Evolutionary conservation across 495 filamentous ascomycete genomes (phyloP), one percentile per base, ranked within the genome.

Genomic region (Tuber calosporum): DNA sequence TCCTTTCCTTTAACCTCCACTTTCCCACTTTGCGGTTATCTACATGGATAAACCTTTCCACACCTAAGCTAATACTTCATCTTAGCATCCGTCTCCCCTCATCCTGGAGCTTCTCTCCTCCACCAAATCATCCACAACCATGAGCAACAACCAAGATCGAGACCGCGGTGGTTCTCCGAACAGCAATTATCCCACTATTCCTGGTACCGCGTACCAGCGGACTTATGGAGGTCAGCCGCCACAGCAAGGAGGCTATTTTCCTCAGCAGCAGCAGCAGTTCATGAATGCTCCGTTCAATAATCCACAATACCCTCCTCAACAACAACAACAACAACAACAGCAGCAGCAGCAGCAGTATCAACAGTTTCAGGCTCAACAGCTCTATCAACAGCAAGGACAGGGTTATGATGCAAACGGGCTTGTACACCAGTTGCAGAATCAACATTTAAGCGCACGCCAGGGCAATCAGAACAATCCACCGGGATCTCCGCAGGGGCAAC

Each of bases 391-490:
- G 69, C 81, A 81, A 62, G 72, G 73, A 11, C 79, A 77, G 17
- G 87, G 86, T 70, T 90, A 91, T 75, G 88, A 85, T 34, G 89
- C 89, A 42, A 90, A 93, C 76, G 94, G 93, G 36, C 86, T 99
- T 68, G 93, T 92, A 76, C 92, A 96, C 80, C 95, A 99, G 82
- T 94, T 99, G 82, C 95, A 94, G 45, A 93, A 98, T 83, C 95
- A 99, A 86, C 96, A 98, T 82, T 88, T 98, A 11, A 92, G 91
- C 69, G 67, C 79, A 11, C 66, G 74, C 19, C 69, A 76, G 38
- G 69, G 75, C 86, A 88, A 68, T 87, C 86, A 67, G 85, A 84
- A 70, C 87, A 92, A 76, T 84, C 84, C 3, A 89, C 90, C 72
- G 87, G 92, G 69, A 92, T 92, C 78, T 85, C 84, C 78, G 69